Base-by-base conservation (phyloP, 1,139 yeast species). In the Blastobotrys raffinosifermentans region DNA sequence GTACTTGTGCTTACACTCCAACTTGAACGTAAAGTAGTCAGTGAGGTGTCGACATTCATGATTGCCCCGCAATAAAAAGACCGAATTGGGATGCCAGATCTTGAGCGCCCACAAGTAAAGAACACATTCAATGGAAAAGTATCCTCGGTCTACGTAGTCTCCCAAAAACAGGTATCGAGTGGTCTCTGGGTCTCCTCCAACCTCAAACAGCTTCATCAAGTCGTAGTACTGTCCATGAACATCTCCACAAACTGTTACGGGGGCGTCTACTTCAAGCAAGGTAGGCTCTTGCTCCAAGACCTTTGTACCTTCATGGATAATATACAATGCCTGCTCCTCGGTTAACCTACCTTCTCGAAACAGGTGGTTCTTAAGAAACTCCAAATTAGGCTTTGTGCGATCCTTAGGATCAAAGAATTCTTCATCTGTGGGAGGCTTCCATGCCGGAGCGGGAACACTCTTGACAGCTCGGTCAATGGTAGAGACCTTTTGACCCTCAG, bases 161-260 rank as follows among this genome's bases (percentile, higher is more conserved):
- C 98, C 98, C 44, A 91, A 64, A 53, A 91, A 91, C 42, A 91
- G 66, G 58, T 87, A 91, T 10, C 84, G 73, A 0, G 94, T 82
- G 23, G 58, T 65, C 11, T 69, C 70, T 2, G 97, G 96, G 55
- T 81, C 80, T 2, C 97, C 98, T 26, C 96, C 96, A 18, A 89
- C 94, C 57, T 91, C 97, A 58, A 91, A 86, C 35, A 91, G 64
- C 61, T 89, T 89, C 77, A 89, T 73, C 50, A 91, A 69, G 61
- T 91, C 98, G 56, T 75, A 91, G 61, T 77, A 86, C 60, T 91
- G 98, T 6, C 98, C 98, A 60, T 91, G 98, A 19, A 91, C 73
- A 60, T 91, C 98, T 38, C 98, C 97, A 65, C 97, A 89, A 2
- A 91, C 87, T 1, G 96, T 89, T 3, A 91, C 86, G 0, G 98